Conservation (phyloP, 169 alveolate species). For the Cryptosporidium ryanae region DNA sequence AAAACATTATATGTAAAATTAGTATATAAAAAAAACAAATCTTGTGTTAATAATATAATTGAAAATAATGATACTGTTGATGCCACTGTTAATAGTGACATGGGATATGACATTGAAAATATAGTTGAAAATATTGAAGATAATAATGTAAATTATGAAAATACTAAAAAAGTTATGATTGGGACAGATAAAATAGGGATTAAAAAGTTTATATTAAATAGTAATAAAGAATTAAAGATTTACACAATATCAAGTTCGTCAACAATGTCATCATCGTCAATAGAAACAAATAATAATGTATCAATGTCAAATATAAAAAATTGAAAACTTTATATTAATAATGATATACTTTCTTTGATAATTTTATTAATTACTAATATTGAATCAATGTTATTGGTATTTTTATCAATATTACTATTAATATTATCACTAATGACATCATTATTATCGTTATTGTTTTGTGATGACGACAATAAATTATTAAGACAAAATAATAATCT, state of each 20-base stretch:
- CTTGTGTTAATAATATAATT: neutral
- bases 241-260: slow-evolving; percentile 53
- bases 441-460: neutral
- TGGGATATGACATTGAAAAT: slow-evolving; percentile 29
- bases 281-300: slow-evolving; percentile 18
- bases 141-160: neutral
- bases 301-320: neutral
- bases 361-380: slow-evolving; percentile 16
- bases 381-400: neutral
- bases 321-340: neutral
- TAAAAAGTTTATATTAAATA: neutral
- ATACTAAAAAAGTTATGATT: slow-evolving; percentile 30
- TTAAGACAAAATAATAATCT: slow-evolving; percentile 48
- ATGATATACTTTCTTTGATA: slow-evolving; percentile 9
- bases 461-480: slow-evolving; percentile 20
- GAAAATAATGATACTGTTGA: neutral
- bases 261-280: slow-evolving; percentile 8
- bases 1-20: slow-evolving; percentile 3
- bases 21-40: neutral
- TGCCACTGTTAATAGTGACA: neutral
- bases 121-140: neutral
- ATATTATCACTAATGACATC: neutral
- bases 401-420: neutral
- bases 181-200: neutral
- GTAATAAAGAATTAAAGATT: neutral